A percentile compares a stretch with the other conserved stretches of the same genome.
These are phyloP conservation scores for Allodekkera sacchari DNA, from an alignment of 805 yeast species.

Conservation along the genomic window DNA sequence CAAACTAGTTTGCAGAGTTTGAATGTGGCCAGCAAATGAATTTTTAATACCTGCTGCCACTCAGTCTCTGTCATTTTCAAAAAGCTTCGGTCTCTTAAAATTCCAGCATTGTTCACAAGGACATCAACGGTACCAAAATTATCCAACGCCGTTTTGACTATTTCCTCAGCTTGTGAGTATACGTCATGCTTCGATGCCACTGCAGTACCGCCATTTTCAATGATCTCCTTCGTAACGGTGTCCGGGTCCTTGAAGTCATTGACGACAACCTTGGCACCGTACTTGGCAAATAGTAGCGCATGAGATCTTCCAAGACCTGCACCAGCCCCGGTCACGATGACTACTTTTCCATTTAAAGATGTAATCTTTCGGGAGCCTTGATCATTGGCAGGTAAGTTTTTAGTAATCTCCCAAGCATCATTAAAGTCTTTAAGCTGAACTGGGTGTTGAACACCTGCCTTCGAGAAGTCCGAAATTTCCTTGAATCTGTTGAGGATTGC, in stretches of 20 bases:
- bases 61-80: conserved; percentile 74
- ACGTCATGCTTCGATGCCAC: conserved; percentile 81
- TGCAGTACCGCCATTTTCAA: conserved; percentile 59
- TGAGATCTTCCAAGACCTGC: conserved; percentile 90
- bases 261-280: conserved; percentile 92
- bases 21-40: conserved; percentile 78
- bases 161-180: conserved; percentile 61
- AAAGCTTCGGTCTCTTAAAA: conserved; percentile 82
- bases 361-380: conserved; percentile 45
- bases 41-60: conserved; percentile 74
- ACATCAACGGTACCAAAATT: conserved; percentile 79
- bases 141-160: conserved; percentile 68
- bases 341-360: conserved; percentile 75
- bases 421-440: conserved; percentile 62
- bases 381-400: conserved; percentile 43
- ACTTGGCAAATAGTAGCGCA: conserved; percentile 75
- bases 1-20: conserved; percentile 82
- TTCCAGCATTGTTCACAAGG: conserved; percentile 90
- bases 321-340: conserved; percentile 91
- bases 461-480: conserved; percentile 55
- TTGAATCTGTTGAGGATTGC: conserved; percentile 63
- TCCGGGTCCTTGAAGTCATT: conserved; percentile 80
- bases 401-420: conserved; percentile 44
- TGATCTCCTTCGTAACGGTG: conserved; percentile 67
- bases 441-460: conserved; percentile 59